Evolutionary conservation across 139 green algal genomes (phyloP).

Genomic region (Closterium sp.): DNA sequence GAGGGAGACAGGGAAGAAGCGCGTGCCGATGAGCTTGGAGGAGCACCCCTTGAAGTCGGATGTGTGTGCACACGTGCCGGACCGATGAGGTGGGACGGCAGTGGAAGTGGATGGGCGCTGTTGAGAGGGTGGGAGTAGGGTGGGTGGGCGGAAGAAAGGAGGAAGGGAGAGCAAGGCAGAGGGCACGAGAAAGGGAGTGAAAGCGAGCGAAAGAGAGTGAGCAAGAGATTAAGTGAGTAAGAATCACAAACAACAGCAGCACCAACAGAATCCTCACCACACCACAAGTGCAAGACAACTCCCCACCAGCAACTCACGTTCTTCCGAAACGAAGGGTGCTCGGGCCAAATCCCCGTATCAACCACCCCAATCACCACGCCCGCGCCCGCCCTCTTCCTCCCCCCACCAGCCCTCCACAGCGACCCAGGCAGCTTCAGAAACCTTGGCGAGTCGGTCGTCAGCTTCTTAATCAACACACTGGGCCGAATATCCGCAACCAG

Average conservation of each 20-base stretch:
- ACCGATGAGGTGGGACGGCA: background rate
- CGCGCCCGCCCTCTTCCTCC: background rate
- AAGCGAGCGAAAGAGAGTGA: background rate
- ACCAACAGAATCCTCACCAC: too few species aligned
- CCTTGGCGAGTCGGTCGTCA: background rate
- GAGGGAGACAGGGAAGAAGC: background rate
- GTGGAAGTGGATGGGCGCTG: background rate
- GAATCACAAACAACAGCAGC: too few species aligned
- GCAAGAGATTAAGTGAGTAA: background rate
- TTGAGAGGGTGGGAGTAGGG: too few species aligned
- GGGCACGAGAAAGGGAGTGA: background rate
- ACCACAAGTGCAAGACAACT: too few species aligned
- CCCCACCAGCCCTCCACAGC: background rate
- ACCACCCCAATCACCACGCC: slow-evolving; percentile 1
- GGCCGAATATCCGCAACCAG: background rate
- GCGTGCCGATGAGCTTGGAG: background rate
- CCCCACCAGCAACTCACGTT: background rate
- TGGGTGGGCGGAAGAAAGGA: background rate
- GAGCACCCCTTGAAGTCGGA: background rate
- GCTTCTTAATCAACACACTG: background rate
- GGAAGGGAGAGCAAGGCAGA: background rate
- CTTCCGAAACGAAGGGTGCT: background rate
- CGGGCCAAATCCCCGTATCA: background rate
- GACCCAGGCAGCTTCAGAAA: slow-evolving; percentile 3
- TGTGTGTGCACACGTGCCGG: background rate